Evolutionary conservation across 129 eudicot genomes (phyloP), one percentile per base, ranked within the genome.

Genomic region (Saussurea involucrata): DNA sequence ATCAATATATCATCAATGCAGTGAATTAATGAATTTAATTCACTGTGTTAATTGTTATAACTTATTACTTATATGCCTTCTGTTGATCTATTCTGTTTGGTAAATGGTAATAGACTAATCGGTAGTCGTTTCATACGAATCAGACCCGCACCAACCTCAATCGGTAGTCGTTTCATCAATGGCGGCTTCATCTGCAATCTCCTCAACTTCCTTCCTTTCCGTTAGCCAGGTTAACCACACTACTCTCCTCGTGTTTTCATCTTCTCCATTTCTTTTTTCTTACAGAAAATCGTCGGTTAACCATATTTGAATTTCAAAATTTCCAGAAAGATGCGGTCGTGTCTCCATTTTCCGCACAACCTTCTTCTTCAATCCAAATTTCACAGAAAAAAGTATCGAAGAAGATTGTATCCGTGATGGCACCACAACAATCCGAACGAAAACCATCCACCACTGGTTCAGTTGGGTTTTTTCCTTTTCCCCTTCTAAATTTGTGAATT

Each of bases 401-500:
- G 64, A 86, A 77, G 75, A 78, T 91, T 24, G 87, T 83, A 11
- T 89, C 89, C 13, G 96, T 88, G 61, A 86, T 92, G 96, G 79
- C 98, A 20, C 91, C 98, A 2, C 90, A 84, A 10, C 91, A 90
- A 73, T 78, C 93, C 24, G 94, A 85, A 67, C 82, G 98, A 44
- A 86, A 70, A 53, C 98, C 98, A 46, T 81, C 98, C 25, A 80
- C 96, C 32, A 88, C 98, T 66, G 98, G 98, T 66, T 87, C 96
- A 82, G 98, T 91, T 77, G 78, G 79, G 81, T 76, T 73, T 13
- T 69, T 77, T 69, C 60, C 49, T 53, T 24, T 20, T n/a, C 10
- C 18, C 10, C 4, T 72, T 61, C 8, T 5, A 8, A 68, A 73
- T 31, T 5, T 73, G 27, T 32, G 32, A n/a, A 24, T 20, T 18